Conservation (phyloP, 2,329 filamentous ascomycete genomes). For the Ramularia endophylla region DNA sequence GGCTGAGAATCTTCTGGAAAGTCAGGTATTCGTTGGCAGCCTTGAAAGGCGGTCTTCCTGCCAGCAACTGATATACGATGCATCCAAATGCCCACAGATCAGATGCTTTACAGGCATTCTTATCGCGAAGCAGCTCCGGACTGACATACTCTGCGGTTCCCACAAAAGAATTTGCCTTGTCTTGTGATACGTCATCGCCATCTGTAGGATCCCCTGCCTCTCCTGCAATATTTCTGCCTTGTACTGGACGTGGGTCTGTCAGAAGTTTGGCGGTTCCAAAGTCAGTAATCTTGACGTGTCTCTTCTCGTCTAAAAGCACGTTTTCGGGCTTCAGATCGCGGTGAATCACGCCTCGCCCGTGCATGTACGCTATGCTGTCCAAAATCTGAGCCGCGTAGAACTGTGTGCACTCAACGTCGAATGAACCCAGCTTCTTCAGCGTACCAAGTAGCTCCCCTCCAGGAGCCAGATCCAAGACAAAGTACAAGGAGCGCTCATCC, state of each 20-base stretch:
- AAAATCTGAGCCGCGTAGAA: slow-evolving; percentile 97
- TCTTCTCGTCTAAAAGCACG: slow-evolving; percentile 86
- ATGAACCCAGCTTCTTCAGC: slow-evolving; percentile 88
- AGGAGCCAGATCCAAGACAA: slow-evolving; percentile 88
- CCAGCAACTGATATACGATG: slow-evolving; percentile 91
- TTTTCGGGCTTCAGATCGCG: slow-evolving; percentile 97
- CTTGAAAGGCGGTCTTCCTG: slow-evolving; percentile 97
- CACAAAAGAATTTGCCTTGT: slow-evolving; percentile 87
- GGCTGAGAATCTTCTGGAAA: slow-evolving; percentile 93
- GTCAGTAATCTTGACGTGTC: slow-evolving; percentile 98
- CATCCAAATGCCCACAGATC: slow-evolving; percentile 98
- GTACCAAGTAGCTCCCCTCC: slow-evolving; percentile 89
- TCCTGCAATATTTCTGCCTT: slow-evolving; percentile 19
- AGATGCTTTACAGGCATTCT: slow-evolving; percentile 95
- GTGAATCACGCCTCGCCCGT: slow-evolving; percentile 90
- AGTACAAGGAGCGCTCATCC: slow-evolving; percentile 92
- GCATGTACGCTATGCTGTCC: slow-evolving; percentile 97
- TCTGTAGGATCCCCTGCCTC: slow-evolving; percentile 47
- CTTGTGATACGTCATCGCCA: slow-evolving; percentile 49
- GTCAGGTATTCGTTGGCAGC: slow-evolving; percentile 92
- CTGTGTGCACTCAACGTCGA: slow-evolving; percentile 87
- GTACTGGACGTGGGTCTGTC: slow-evolving; percentile 44
- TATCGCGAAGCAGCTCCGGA: slow-evolving; percentile 91
- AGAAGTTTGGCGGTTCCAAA: slow-evolving; percentile 98
- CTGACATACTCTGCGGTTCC: slow-evolving; percentile 98